Evolutionary conservation across 352 stramenopile species (phyloP).

Genomic region (Phytophthora pseudosyringae): DNA sequence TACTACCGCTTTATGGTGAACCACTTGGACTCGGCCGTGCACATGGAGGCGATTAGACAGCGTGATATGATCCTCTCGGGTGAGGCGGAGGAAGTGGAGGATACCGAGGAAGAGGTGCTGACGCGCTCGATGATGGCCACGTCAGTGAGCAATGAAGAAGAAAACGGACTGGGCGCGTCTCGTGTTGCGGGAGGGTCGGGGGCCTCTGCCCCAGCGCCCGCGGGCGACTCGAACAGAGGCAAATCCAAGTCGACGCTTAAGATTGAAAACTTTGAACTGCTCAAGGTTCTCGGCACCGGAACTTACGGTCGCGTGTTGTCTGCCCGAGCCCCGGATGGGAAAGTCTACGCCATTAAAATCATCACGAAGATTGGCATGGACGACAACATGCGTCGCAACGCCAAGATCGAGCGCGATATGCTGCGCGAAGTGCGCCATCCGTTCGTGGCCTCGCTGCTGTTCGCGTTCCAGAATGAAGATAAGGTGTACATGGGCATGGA

Average conservation of each 20-base stretch:
- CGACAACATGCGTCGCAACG: constrained; percentile 78
- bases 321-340: constrained; percentile 64
- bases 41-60: constrained; percentile 61
- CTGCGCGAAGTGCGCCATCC: constrained; percentile 95
- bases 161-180: constrained; percentile 42
- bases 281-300: constrained; percentile 86
- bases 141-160: constrained; percentile 73
- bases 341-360: constrained; percentile 90
- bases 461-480: constrained; percentile 97
- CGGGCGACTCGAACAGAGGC: constrained; percentile 47
- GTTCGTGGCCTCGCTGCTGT: constrained; percentile 97
- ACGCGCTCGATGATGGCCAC: constrained; percentile 62
- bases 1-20: constrained; percentile 90
- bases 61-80: constrained; percentile 73
- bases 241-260: constrained; percentile 83
- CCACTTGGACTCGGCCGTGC: constrained; percentile 61
- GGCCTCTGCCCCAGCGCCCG: constrained; percentile 13
- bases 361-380: constrained; percentile 91
- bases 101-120: constrained; percentile 68
- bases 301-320: constrained; percentile 87
- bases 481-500: constrained; percentile 99
- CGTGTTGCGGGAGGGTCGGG: constrained; percentile 28
- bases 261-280: constrained; percentile 89
- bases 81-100: constrained; percentile 79
- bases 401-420: constrained; percentile 95